Evolutionary conservation across 1,284 basidiomycete genomes (phyloP), one percentile per base, ranked within the genome.

Genomic region (Melampsora larici-populina): DNA sequence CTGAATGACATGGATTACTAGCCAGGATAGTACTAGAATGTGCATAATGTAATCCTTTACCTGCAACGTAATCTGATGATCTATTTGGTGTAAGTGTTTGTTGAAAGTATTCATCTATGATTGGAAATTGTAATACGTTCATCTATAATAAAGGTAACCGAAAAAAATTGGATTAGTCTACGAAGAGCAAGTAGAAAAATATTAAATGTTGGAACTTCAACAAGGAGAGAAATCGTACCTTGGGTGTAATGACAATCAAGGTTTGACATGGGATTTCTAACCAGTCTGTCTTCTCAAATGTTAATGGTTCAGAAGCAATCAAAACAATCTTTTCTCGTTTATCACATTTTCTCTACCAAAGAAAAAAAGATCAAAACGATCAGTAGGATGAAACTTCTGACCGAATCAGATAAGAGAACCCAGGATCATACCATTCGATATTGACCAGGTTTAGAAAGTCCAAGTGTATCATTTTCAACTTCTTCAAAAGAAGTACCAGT

Each of bases 71-170:
- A 58, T 74, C 72, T 9, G 48, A 48, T 11, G 72, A 74, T 64
- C 72, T 29, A 26, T 74, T 66, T 8, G 72, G 72, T 1, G 62
- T 65, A 21, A 74, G 26, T 29, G 72, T 74, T 78, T 84, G 84
- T 80, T 84, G 82, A 5, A 84, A 93, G 85, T 89, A 97, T 83
- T 93, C 89, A 86, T 97, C 96, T 60, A 92, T 86, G 82, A 98
- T 97, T 0, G 96, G 95, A 81, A 95, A 91, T 84, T 96, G 93
- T 29, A 98, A 86, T 36, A 97, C 86, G 83, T 98, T 97, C 92
- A 88, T 87, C 85, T 87, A 78, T 18, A 33, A n/a, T 17, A 43
- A 51, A 29, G n/a, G n/a, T n/a, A 76, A 26, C 26, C 33, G 67
- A 91, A 90, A 0, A 93, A 94, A 79, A 94, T 91, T 24, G 26